Evolutionary conservation across 1,139 yeast genomes (phyloP).

Genomic region (Sugiyamaella sp.): DNA sequence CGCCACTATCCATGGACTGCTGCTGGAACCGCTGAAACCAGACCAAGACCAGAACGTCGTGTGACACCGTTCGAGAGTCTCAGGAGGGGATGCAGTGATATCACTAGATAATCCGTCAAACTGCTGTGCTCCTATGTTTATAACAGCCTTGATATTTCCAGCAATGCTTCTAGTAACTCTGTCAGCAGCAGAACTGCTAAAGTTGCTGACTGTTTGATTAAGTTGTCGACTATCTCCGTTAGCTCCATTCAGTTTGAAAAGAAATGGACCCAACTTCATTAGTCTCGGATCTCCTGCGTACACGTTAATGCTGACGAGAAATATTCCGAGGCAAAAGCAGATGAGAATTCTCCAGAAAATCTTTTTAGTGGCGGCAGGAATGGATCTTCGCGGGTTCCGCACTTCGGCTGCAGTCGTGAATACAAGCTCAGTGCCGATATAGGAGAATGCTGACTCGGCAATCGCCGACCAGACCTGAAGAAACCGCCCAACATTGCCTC

Average conservation of each 20-base stretch:
- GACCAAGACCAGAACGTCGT: conserved; percentile 37
- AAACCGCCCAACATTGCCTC: conserved; percentile 66
- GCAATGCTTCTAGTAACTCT: not conserved
- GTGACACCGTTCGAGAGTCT: conserved; percentile 28
- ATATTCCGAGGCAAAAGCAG: conserved; percentile 70
- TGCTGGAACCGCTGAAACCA: conserved; percentile 31
- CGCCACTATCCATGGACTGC: conserved; percentile 70
- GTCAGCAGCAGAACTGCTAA: not conserved
- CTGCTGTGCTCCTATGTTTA: too few species aligned
- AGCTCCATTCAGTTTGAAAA: conserved; percentile 6
- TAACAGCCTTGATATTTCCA: not conserved
- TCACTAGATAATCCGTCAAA: conserved; percentile 40
- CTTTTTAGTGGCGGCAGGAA: conserved; percentile 76
- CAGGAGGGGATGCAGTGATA: conserved; percentile 38
- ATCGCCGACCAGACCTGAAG: conserved; percentile 66
- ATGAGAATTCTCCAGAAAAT: conserved; percentile 73
- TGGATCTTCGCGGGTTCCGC: conserved; percentile 72
- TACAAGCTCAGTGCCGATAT: conserved; percentile 80
- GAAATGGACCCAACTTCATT: conserved; percentile 19
- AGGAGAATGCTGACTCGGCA: conserved; percentile 69
- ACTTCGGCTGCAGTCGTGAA: conserved; percentile 88
- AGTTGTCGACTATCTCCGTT: not conserved
- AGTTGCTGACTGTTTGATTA: not conserved
- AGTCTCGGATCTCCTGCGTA: conserved; percentile 78
- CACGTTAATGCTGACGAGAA: conserved; percentile 69